A percentile compares a stretch with the other conserved stretches of the same genome.
These are phyloP conservation scores for Amylostereum chailletii DNA, from an alignment of 1,284 basidiomycete species.

Conservation along the genomic window DNA sequence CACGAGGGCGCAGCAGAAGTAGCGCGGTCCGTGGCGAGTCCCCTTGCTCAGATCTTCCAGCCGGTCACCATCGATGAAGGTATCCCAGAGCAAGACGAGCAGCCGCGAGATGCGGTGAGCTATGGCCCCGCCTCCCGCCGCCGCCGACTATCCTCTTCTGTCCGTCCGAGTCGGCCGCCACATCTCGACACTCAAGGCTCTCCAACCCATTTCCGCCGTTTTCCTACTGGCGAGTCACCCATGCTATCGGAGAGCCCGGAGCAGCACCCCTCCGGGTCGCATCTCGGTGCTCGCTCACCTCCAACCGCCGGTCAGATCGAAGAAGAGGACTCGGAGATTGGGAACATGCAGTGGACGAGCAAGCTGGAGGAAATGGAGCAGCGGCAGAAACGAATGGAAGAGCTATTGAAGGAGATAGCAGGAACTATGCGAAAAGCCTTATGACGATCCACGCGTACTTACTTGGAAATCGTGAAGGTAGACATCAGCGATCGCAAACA, in stretches of 20 bases:
- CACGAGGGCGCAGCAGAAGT: slow-evolving; percentile 29
- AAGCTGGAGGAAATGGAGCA: slow-evolving; percentile 52
- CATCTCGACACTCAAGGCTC: slow-evolving; percentile 5
- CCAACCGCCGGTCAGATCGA: slow-evolving; percentile 35
- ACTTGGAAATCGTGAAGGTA: too few relatives aligned
- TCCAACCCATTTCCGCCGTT: slow-evolving; percentile 13
- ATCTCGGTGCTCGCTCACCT: slow-evolving; percentile 6
- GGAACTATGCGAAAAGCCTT: background rate
- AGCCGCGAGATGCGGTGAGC: slow-evolving; percentile 27
- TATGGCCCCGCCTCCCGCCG: slow-evolving; percentile 54
- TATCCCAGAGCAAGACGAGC: slow-evolving; percentile 11
- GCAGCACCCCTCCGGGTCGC: slow-evolving; percentile 12
- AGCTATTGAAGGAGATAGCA: slow-evolving; percentile 33
- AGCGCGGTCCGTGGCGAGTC: slow-evolving; percentile 41
- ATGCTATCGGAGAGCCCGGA: slow-evolving; percentile 26
- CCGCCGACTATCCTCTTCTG: slow-evolving; percentile 31
- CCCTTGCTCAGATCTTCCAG: slow-evolving; percentile 66
- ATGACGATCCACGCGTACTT: too few relatives aligned
- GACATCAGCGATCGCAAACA: too few relatives aligned
- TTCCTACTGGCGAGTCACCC: slow-evolving; percentile 19
- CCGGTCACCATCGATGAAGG: slow-evolving; percentile 40
- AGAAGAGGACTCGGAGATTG: slow-evolving; percentile 22
- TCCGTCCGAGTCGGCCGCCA: slow-evolving; percentile 26
- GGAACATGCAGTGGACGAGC: slow-evolving; percentile 24
- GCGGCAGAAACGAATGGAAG: slow-evolving; percentile 57